These are phyloP conservation scores for Gomphus sp. DNA, from an alignment of 1,284 basidiomycete species.

Conservation along the genomic window DNA sequence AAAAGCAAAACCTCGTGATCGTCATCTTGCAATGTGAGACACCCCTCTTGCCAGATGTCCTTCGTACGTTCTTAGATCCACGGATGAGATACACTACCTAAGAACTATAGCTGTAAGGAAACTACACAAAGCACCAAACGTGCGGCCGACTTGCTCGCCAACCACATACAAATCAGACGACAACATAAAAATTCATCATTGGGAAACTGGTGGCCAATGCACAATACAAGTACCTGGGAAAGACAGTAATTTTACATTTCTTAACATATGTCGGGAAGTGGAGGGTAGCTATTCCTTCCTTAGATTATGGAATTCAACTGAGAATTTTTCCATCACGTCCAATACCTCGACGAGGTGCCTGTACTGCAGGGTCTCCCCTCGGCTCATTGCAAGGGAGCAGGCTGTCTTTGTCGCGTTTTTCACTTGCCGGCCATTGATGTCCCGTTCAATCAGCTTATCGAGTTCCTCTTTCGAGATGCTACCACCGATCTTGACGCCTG, in stretches of 20 bases:
- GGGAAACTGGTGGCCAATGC: too few relatives aligned
- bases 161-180: too few relatives aligned
- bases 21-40: too few relatives aligned
- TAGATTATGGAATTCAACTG: conserved; percentile 32
- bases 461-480: conserved; percentile 33
- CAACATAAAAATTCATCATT: too few relatives aligned
- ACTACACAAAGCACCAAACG: too few relatives aligned
- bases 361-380: conserved; percentile 33
- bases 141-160: too few relatives aligned
- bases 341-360: conserved; percentile 45
- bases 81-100: too few relatives aligned
- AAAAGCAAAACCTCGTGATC: too few relatives aligned
- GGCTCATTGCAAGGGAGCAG: conserved; percentile 41
- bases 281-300: neutral
- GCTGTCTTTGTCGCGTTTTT: conserved; percentile 57
- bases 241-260: neutral
- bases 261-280: neutral
- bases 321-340: conserved; percentile 52
- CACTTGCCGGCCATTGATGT: conserved; percentile 53
- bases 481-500: conserved; percentile 25
- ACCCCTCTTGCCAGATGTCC: too few relatives aligned
- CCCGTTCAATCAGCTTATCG: conserved; percentile 32
- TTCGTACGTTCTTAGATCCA: too few relatives aligned
- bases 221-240: too few relatives aligned
- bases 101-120: too few relatives aligned